Evolutionary conservation across 768 basidiomycete species (phyloP).

Genomic region (Rubroboletus satanas): DNA sequence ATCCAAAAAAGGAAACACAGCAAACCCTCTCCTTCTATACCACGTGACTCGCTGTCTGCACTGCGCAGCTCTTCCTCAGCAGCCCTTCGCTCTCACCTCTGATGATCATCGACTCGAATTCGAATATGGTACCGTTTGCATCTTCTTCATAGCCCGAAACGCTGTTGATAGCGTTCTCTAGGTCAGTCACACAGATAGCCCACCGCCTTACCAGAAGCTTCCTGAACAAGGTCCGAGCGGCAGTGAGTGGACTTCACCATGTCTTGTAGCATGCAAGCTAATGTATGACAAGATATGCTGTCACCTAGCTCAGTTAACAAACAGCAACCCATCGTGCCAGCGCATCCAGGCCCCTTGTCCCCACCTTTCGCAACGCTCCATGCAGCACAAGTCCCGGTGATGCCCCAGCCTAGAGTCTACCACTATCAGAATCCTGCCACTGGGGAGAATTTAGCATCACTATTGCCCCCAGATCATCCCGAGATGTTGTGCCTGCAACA

Average conservation of each 20-base stretch:
- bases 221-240: conserved; percentile 24
- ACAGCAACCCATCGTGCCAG: conserved; percentile 7
- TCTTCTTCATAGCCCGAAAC: background rate
- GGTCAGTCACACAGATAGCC: conserved; percentile 33
- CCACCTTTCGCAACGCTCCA: conserved; percentile 21
- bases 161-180: conserved; percentile 4
- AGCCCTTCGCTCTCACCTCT: background rate
- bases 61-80: too few species aligned
- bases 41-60: conserved; percentile 20
- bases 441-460: conserved; percentile 53
- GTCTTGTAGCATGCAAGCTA: background rate
- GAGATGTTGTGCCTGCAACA: conserved; percentile 83
- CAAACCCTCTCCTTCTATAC: background rate
- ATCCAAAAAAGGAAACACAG: conserved; percentile 5
- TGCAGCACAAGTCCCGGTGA: conserved; percentile 31
- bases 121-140: conserved; percentile 24
- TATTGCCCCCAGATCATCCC: conserved; percentile 73
- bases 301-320: conserved; percentile 7
- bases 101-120: conserved; percentile 27
- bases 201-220: conserved; percentile 48
- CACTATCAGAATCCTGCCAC: conserved; percentile 66
- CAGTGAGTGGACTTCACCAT: conserved; percentile 22
- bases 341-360: conserved; percentile 5
- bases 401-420: conserved; percentile 51
- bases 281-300: conserved; percentile 10